phyloP scores from a whole-genome alignment of 139 green algal species.

The Diplosphaera chodatii region DNA sequence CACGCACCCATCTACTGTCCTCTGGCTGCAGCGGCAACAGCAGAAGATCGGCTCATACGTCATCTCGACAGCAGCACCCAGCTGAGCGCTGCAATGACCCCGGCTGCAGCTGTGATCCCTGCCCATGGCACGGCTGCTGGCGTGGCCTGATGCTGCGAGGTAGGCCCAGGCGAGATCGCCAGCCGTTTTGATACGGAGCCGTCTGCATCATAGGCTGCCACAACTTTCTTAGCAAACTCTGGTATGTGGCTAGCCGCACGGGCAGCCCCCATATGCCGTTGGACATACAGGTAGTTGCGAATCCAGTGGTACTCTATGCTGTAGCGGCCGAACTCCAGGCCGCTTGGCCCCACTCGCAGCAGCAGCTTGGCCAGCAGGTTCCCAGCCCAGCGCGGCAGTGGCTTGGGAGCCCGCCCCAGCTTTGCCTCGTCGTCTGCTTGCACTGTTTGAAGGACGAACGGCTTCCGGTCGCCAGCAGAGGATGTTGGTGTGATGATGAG shows the following conservation, averaged over 20 bases:
- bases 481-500: conserved; percentile 43
- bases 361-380: conserved; percentile 76
- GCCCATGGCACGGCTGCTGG: not conserved
- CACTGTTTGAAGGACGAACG: conserved; percentile 90
- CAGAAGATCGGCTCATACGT: too few species aligned
- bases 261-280: conserved; percentile 44
- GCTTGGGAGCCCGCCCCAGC: conserved; percentile 69
- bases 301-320: conserved; percentile 95
- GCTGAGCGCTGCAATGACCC: not conserved
- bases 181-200: conserved; percentile 22
- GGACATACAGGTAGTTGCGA: conserved; percentile 86
- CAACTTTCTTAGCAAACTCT: conserved; percentile 60
- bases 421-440: conserved; percentile 89
- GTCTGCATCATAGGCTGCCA: conserved; percentile 69
- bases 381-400: conserved; percentile 73
- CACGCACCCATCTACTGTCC: too few species aligned
- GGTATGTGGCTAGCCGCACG: conserved; percentile 60
- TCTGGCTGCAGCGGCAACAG: too few species aligned
- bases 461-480: conserved; percentile 42
- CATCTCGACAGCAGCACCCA: not conserved
- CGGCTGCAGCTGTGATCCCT: too few species aligned
- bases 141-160: not conserved
- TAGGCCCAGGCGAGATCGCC: not conserved
- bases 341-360: conserved; percentile 75
- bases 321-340: conserved; percentile 94